phyloP scores from a whole-genome alignment of 1,139 yeast genomes.

The Pichia sp. region DNA sequence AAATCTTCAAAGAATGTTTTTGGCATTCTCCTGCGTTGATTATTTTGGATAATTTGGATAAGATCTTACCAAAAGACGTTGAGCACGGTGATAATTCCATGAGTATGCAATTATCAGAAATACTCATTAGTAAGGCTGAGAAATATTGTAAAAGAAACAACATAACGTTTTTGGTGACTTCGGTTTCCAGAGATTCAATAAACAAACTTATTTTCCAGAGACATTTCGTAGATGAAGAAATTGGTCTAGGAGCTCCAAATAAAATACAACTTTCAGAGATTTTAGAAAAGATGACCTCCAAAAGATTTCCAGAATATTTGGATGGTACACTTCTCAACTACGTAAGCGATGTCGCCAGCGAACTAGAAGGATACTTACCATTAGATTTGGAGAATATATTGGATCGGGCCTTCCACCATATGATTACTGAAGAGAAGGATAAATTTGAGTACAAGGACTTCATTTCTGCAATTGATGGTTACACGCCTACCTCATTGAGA shows the following conservation, averaged over 20 bases:
- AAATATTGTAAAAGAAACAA: slow-evolving; percentile 40
- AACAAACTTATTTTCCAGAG: slow-evolving; percentile 60
- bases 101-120: slow-evolving; percentile 55
- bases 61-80: slow-evolving; percentile 63
- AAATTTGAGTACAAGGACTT: slow-evolving; percentile 36
- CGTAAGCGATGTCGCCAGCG: slow-evolving; percentile 62
- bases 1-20: slow-evolving; percentile 55
- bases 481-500: slow-evolving; percentile 74
- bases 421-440: slow-evolving; percentile 37
- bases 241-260: slow-evolving; percentile 65
- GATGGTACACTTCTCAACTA: slow-evolving; percentile 42
- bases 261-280: slow-evolving; percentile 56
- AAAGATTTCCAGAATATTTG: slow-evolving; percentile 12
- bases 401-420: slow-evolving; percentile 72
- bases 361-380: slow-evolving; percentile 88
- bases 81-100: slow-evolving; percentile 64
- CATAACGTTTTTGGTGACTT: slow-evolving; percentile 52
- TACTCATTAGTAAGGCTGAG: slow-evolving; percentile 37
- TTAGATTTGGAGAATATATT: slow-evolving; percentile 69
- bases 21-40: slow-evolving; percentile 81
- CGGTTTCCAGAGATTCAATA: slow-evolving; percentile 61
- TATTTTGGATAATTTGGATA: slow-evolving; percentile 78
- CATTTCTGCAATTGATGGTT: slow-evolving; percentile 57
- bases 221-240: slow-evolving; percentile 65
- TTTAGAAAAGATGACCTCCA: slow-evolving; percentile 43